These are phyloP conservation scores for Yamadazyma phyllophila DNA, from an alignment of 805 yeast species.

Conservation along the genomic window DNA sequence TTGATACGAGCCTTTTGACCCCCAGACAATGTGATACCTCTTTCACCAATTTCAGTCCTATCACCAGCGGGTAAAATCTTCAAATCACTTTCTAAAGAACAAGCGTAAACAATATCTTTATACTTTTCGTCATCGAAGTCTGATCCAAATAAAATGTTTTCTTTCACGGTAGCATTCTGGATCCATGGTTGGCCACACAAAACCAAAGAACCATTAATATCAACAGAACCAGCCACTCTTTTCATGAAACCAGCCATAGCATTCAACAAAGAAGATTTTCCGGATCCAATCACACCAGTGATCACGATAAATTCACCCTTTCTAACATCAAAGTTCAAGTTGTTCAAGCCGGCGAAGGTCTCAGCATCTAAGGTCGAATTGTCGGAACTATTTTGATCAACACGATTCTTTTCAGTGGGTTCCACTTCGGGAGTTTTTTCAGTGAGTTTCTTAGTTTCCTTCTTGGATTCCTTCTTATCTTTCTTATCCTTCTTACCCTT, in stretches of 20 bases:
- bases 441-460: neutral
- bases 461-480: slow-evolving; percentile 6
- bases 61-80: slow-evolving; percentile 35
- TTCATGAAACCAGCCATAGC: slow-evolving; percentile 41
- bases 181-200: slow-evolving; percentile 39
- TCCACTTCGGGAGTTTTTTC: slow-evolving; percentile 3
- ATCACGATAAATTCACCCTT: slow-evolving; percentile 36
- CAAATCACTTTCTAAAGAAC: slow-evolving; percentile 32
- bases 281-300: slow-evolving; percentile 38
- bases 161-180: slow-evolving; percentile 33
- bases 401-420: neutral
- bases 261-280: slow-evolving; percentile 34
- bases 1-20: slow-evolving; percentile 39
- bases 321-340: slow-evolving; percentile 23
- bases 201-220: slow-evolving; percentile 27
- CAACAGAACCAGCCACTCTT: slow-evolving; percentile 26
- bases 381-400: neutral
- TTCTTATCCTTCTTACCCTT: slow-evolving; percentile 3
- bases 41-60: slow-evolving; percentile 36
- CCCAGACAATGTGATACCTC: slow-evolving; percentile 37
- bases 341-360: slow-evolving; percentile 26
- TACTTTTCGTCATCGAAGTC: slow-evolving; percentile 23
- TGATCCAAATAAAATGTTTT: slow-evolving; percentile 31
- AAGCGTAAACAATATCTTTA: slow-evolving; percentile 25
- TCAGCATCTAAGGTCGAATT: slow-evolving; percentile 9